A percentile compares a stretch with the other conserved stretches of the same genome.
phyloP scores from a whole-genome alignment of 805 yeast species.

The Naumovozyma baii region DNA sequence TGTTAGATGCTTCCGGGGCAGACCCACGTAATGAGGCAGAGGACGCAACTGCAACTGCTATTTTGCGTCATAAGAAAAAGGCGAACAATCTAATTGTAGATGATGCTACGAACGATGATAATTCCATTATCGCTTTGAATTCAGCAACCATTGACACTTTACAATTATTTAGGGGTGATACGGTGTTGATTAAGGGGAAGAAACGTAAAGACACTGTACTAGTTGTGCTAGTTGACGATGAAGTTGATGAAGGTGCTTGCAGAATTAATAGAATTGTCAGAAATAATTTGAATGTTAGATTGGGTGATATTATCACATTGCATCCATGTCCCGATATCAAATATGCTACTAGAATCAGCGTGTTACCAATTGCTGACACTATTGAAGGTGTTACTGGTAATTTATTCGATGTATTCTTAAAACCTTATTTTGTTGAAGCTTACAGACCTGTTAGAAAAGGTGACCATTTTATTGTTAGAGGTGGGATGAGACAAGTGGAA shows the following conservation, averaged over 20 bases:
- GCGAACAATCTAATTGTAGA: conserved; percentile 91
- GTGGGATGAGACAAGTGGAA: conserved; percentile 99
- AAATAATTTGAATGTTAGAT: conserved; percentile 84
- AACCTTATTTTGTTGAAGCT: conserved; percentile 98
- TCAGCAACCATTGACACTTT: conserved; percentile 93
- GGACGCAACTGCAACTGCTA: conserved; percentile 79
- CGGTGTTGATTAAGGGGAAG: conserved; percentile 94
- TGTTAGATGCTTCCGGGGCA: conserved; percentile 61
- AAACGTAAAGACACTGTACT: conserved; percentile 97
- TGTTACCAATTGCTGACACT: conserved; percentile 94
- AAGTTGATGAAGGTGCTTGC: conserved; percentile 90
- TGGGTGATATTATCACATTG: conserved; percentile 84
- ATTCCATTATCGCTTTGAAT: conserved; percentile 90
- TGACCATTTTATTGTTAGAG: conserved; percentile 91
- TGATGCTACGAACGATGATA: conserved; percentile 95
- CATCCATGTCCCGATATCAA: conserved; percentile 98
- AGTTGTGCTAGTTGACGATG: conserved; percentile 93
- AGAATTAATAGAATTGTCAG: conserved; percentile 93
- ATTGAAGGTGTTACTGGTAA: conserved; percentile 97
- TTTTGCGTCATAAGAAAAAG: conserved; percentile 94
- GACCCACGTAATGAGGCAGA: conserved; percentile 47
- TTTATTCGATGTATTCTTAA: conserved; percentile 86
- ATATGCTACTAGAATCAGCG: conserved; percentile 90
- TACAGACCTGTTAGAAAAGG: conserved; percentile 98
- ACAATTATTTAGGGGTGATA: conserved; percentile 95